Percentiles rank a stretch among this genome's conserved stretches.
phyloP scores from a whole-genome alignment of 2,329 filamentous ascomycete genomes.

The Colletotrichum chrysophilum region DNA sequence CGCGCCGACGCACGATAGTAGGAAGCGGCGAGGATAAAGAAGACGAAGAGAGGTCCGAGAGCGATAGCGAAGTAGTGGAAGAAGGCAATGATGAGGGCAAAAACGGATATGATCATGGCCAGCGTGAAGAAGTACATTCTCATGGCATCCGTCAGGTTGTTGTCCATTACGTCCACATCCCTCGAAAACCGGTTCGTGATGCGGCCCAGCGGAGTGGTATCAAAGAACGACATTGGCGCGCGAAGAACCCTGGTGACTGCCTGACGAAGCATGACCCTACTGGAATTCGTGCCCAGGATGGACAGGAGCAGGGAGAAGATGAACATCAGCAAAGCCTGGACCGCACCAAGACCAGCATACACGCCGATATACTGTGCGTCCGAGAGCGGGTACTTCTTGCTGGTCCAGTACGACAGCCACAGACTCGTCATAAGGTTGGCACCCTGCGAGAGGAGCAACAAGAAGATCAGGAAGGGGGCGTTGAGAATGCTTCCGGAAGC shows the following conservation, averaged over 20 bases:
- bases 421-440: constrained; percentile 87
- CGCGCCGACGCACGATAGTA: constrained; percentile 93
- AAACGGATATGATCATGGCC: constrained; percentile 81
- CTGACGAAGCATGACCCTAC: constrained; percentile 79
- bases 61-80: constrained; percentile 84
- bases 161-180: constrained; percentile 97
- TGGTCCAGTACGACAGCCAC: constrained; percentile 96
- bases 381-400: constrained; percentile 72
- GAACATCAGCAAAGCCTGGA: constrained; percentile 80
- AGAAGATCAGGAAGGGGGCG: constrained; percentile 64
- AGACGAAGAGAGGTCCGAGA: constrained; percentile 67
- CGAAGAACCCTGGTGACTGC: constrained; percentile 80
- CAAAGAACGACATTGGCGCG: constrained; percentile 89
- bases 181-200: constrained; percentile 97
- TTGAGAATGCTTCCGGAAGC: constrained; percentile 77
- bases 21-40: constrained; percentile 82
- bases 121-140: constrained; percentile 91
- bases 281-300: constrained; percentile 79
- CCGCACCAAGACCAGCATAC: constrained; percentile 73
- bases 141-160: constrained; percentile 85
- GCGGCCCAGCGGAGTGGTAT: constrained; percentile 91
- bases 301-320: constrained; percentile 80
- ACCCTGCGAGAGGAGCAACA: constrained; percentile 77
- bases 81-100: constrained; percentile 90
- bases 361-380: constrained; percentile 75